phyloP scores from a whole-genome alignment of 257 asterid genomes.

The Salvia rosmarinus region DNA sequence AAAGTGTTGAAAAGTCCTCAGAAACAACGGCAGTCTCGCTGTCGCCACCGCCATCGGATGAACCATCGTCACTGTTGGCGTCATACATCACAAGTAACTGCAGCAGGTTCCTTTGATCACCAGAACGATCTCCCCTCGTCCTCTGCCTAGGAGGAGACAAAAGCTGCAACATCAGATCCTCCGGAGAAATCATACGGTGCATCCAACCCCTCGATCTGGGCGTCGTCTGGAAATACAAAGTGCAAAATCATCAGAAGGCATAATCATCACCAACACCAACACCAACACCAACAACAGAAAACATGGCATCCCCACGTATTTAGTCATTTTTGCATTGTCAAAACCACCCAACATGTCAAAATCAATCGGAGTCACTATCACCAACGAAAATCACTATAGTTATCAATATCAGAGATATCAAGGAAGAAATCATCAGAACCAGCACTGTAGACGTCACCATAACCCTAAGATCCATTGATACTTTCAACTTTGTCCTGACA shows the following conservation, averaged over 20 bases:
- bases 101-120: constrained; percentile 47
- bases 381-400: constrained; percentile 32
- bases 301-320: constrained; percentile 24
- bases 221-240: constrained; percentile 61
- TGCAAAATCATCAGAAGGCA: constrained; percentile 47
- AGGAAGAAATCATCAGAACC: constrained; percentile 25
- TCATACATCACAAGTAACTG: constrained; percentile 53
- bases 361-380: constrained; percentile 30
- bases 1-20: constrained; percentile 50
- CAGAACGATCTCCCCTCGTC: constrained; percentile 38
- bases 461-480: constrained; percentile 27
- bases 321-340: constrained; percentile 23
- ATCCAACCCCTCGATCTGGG: constrained; percentile 53
- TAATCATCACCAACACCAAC: constrained; percentile 31
- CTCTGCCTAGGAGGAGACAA: constrained; percentile 48
- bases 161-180: constrained; percentile 62
- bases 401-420: too few relatives aligned
- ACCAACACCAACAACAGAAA: constrained; percentile 26
- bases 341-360: constrained; percentile 33
- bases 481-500: constrained; percentile 10
- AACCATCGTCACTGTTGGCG: constrained; percentile 49
- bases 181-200: constrained; percentile 50
- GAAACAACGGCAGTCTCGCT: constrained; percentile 34
- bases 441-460: constrained; percentile 26
- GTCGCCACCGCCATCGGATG: constrained; percentile 44